Conservation (phyloP, 1,284 basidiomycete genomes). For the Amylostereum areolatum region DNA sequence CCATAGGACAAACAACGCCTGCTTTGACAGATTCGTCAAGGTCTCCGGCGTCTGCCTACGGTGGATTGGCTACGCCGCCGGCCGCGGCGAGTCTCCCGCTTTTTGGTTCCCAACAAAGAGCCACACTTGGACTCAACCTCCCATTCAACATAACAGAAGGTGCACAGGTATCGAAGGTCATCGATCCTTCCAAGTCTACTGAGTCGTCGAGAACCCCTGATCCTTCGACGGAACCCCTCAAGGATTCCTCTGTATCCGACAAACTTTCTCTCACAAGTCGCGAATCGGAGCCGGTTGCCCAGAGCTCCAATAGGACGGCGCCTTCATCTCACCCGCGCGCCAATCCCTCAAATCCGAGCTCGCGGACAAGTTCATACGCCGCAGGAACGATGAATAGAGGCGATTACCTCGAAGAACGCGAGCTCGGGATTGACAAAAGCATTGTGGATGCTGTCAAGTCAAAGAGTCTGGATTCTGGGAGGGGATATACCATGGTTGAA, state of each 20-base stretch:
- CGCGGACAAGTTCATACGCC: not conserved
- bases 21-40: conserved; percentile 11
- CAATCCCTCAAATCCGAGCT: conserved; percentile 5
- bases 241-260: too few species aligned
- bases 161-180: too few species aligned
- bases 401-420: conserved; percentile 30
- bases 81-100: not conserved
- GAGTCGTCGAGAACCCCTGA: too few species aligned
- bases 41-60: conserved; percentile 4
- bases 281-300: not conserved
- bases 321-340: conserved; percentile 1
- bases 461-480: conserved; percentile 16
- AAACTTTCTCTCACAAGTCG: too few species aligned
- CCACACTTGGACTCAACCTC: too few species aligned
- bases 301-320: not conserved
- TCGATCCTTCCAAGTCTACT: too few species aligned
- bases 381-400: conserved; percentile 16
- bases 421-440: conserved; percentile 27
- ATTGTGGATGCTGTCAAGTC: conserved; percentile 15
- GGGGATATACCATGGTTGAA: conserved; percentile 15
- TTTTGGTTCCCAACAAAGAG: too few species aligned
- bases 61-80: not conserved
- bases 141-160: too few species aligned
- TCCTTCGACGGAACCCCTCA: too few species aligned
- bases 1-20: conserved; percentile 6